These are phyloP conservation scores for Fomitopsis palustris DNA, from an alignment of 1,284 basidiomycete genomes.

Conservation along the genomic window DNA sequence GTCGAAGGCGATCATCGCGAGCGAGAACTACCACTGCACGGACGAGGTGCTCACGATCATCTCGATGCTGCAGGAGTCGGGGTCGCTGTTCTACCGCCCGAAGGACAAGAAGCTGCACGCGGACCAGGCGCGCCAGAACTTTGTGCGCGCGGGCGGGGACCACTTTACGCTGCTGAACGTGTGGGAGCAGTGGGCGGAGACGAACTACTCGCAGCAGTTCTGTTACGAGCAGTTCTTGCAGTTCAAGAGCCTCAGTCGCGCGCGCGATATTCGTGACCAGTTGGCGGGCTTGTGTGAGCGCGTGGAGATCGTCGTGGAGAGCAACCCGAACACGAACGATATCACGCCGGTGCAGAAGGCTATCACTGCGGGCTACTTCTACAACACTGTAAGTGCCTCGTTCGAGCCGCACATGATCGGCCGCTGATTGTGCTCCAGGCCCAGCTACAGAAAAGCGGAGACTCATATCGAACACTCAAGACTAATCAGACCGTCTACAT, in stretches of 20 bases:
- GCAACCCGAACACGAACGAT: constrained; percentile 88
- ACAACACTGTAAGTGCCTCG: constrained; percentile 76
- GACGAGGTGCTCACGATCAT: constrained; percentile 98
- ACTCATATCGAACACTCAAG: constrained; percentile 91
- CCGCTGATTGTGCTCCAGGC: constrained; percentile 45
- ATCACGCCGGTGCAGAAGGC: constrained; percentile 94
- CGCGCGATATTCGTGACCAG: constrained; percentile 96
- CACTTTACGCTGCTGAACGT: constrained; percentile 97
- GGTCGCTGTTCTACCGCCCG: constrained; percentile 93
- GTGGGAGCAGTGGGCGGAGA: constrained; percentile 98
- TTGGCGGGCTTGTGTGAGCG: constrained; percentile 93
- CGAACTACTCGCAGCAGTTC: constrained; percentile 92
- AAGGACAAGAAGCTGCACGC: constrained; percentile 97
- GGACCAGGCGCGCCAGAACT: constrained; percentile 96
- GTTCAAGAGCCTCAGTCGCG: constrained; percentile 92
- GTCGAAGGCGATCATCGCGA: constrained; percentile 94
- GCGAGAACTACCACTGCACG: constrained; percentile 92
- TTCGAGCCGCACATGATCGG: background rate
- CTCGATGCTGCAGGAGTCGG: constrained; percentile 95
- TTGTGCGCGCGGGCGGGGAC: constrained; percentile 93
- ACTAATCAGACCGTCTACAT: constrained; percentile 95
- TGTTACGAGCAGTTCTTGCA: constrained; percentile 98
- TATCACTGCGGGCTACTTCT: constrained; percentile 93
- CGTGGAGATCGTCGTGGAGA: constrained; percentile 88
- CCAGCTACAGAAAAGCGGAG: constrained; percentile 85